Base-by-base conservation (phyloP, 108 stramenopile species). In the Epipyxis sp. region DNA sequence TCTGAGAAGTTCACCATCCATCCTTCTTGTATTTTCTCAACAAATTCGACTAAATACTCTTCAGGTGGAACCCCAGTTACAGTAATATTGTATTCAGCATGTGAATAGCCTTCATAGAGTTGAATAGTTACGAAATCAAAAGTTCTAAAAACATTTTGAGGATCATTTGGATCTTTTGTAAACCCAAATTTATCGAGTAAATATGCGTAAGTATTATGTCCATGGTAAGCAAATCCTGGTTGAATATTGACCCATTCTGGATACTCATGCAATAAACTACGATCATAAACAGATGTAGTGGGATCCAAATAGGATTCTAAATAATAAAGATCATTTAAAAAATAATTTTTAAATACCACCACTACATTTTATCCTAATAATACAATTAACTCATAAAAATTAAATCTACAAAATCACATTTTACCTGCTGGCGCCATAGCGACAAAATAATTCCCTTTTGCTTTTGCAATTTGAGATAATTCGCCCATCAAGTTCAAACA, bases 221-320 rank as follows among this genome's bases (percentile, higher is more conserved):
- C 50, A 57, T 74, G 71, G 71, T 74, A 74, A 42, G 44, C 41
- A 37, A 74, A 74, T 6, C 6, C 25, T 34, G 71, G 71, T 3
- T 30, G 3, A 42, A 35, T 3, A 39, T 10, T 42, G 6, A 43
- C 34, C 71, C 71, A 74, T 42, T 74, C 71, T 6, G 16, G n/a
- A 74, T 74, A 74, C 27, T 74, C 50, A 37, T 74, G 71, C 20
- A 27, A 42, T 42, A 74, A 42, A 34, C 44, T 46, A 3, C n/a
- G 71, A 42, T 74, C 71, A 37, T 43, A 74, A 32, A 37, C 20
- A 35, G 44, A 42, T 3, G 20, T 42, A 32, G 71, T 35, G 3
- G 71, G 71, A 57, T 74, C 71, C 3, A 74, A 32, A 57, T 74
- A 74, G 71, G 46, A 54, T 42, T 74, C 71, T n/a, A n/a, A n/a